phyloP scores from a whole-genome alignment of 2,329 filamentous ascomycete genomes.

The Cladosporium sp. region DNA sequence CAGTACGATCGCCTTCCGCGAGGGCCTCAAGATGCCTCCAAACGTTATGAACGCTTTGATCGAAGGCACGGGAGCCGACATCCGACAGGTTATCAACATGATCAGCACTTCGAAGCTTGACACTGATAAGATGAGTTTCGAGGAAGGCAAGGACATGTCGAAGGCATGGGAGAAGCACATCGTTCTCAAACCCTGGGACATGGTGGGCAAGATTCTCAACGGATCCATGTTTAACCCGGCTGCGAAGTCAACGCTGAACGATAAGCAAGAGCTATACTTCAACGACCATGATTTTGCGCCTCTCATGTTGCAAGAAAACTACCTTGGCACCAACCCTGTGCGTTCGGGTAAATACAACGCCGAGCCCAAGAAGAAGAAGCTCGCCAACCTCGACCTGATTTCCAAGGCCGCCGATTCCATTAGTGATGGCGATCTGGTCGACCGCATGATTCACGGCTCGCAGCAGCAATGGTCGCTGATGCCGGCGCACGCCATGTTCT shows the following conservation, averaged over 20 bases:
- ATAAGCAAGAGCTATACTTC: conserved; percentile 98
- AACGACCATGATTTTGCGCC: conserved; percentile 98
- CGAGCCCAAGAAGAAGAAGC: conserved; percentile 55
- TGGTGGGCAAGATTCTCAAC: conserved; percentile 84
- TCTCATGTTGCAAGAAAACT: conserved; percentile 98
- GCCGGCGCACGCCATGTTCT: conserved; percentile 93
- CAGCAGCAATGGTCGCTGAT: conserved; percentile 98
- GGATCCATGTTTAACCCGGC: conserved; percentile 77
- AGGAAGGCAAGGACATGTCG: conserved; percentile 86
- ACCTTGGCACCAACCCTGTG: conserved; percentile 74
- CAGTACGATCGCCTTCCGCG: conserved; percentile 89
- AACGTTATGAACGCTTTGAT: conserved; percentile 88
- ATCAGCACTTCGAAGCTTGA: conserved; percentile 89
- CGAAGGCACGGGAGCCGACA: conserved; percentile 91
- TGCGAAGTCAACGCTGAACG: conserved; percentile 83
- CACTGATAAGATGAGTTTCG: conserved; percentile 69
- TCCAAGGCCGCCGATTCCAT: conserved; percentile 92
- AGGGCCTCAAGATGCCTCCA: conserved; percentile 77
- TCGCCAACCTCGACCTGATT: conserved; percentile 79
- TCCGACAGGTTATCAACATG: conserved; percentile 98
- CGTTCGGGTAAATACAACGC: conserved; percentile 55
- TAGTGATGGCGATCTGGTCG: conserved; percentile 91
- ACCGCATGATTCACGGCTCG: conserved; percentile 95
- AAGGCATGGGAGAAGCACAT: conserved; percentile 99
- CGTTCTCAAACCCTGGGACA: conserved; percentile 96